A percentile compares a stretch with the other conserved stretches of the same genome.
Evolutionary conservation across 1,284 basidiomycete genomes (phyloP).

Genomic region (Cryptococcus maquisensis): DNA sequence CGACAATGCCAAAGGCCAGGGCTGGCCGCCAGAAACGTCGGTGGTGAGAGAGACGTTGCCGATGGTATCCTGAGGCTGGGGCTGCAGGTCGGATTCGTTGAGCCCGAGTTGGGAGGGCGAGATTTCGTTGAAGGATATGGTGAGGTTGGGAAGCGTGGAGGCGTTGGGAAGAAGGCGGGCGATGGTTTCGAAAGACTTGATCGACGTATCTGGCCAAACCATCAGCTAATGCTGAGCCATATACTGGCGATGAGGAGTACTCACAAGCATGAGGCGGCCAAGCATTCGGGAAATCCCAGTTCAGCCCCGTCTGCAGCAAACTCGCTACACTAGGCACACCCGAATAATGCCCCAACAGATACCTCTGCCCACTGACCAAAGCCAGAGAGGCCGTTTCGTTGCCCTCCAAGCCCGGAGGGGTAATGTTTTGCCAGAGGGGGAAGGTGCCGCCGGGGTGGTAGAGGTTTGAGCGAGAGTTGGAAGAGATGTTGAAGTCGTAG

Average conservation of each 20-base stretch:
- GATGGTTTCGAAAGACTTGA: slow-evolving; percentile 65
- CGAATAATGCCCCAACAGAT: slow-evolving; percentile 76
- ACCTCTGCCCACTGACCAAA: slow-evolving; percentile 67
- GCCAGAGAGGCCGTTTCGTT: slow-evolving; percentile 60
- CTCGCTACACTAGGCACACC: slow-evolving; percentile 65
- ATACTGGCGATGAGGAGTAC: not conserved
- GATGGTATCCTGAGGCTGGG: slow-evolving; percentile 57
- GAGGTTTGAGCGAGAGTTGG: slow-evolving; percentile 59
- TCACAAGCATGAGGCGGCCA: slow-evolving; percentile 71
- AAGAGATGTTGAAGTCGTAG: slow-evolving; percentile 64
- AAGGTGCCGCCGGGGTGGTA: slow-evolving; percentile 74
- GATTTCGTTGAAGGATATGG: slow-evolving; percentile 62
- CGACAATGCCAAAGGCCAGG: slow-evolving; percentile 55
- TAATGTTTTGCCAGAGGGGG: slow-evolving; percentile 80
- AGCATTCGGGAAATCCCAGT: slow-evolving; percentile 59
- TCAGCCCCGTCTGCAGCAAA: slow-evolving; percentile 69
- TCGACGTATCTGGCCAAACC: slow-evolving; percentile 56
- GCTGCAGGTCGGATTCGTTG: slow-evolving; percentile 61
- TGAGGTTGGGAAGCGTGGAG: slow-evolving; percentile 23
- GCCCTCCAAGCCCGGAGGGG: slow-evolving; percentile 64
- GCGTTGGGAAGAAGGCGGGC: slow-evolving; percentile 33
- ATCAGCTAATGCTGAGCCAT: not conserved
- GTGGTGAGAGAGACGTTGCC: slow-evolving; percentile 52
- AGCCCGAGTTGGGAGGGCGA: slow-evolving; percentile 71
- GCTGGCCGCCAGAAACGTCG: slow-evolving; percentile 46